Conservation (phyloP, 768 basidiomycete genomes). For the Plicaturopsis crispa region DNA sequence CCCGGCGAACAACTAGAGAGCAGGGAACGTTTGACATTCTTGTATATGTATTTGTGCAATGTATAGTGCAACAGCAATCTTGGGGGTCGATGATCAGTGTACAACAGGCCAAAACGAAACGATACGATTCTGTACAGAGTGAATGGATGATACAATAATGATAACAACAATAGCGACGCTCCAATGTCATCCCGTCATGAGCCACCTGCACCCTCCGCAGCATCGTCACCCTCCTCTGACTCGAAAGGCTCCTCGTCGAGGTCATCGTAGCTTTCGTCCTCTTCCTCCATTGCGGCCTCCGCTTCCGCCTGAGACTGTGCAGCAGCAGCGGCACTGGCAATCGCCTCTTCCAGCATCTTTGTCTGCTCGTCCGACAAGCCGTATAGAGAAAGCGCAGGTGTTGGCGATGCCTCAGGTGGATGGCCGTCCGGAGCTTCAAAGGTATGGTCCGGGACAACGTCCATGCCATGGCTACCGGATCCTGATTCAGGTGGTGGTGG, state of each 20-base stretch:
- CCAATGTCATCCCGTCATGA: slow-evolving; percentile 15
- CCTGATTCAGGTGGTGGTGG: too few species aligned
- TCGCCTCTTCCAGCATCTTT: slow-evolving; percentile 60
- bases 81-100: too few species aligned
- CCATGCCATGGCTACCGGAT: too few species aligned
- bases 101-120: too few species aligned
- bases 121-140: too few species aligned
- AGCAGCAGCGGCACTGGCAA: slow-evolving; percentile 65
- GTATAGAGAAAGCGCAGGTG: slow-evolving; percentile 52
- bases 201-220: slow-evolving; percentile 23
- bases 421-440: slow-evolving; percentile 1
- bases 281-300: slow-evolving; percentile 68
- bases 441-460: background rate
- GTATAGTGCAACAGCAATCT: too few species aligned
- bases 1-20: slow-evolving; percentile 4
- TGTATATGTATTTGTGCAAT: background rate
- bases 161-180: slow-evolving; percentile 6
- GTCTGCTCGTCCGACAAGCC: slow-evolving; percentile 72
- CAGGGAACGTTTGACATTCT: slow-evolving; percentile 3
- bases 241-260: too few species aligned
- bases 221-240: slow-evolving; percentile 37
- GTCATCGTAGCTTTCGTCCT: slow-evolving; percentile 47
- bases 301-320: slow-evolving; percentile 77
- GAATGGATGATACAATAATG: background rate
- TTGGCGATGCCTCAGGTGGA: slow-evolving; percentile 5